A percentile compares a stretch with the other conserved stretches of the same genome.
Evolutionary conservation across 805 yeast species (phyloP).

Genomic region (Wickerhamomyces bisporus): DNA sequence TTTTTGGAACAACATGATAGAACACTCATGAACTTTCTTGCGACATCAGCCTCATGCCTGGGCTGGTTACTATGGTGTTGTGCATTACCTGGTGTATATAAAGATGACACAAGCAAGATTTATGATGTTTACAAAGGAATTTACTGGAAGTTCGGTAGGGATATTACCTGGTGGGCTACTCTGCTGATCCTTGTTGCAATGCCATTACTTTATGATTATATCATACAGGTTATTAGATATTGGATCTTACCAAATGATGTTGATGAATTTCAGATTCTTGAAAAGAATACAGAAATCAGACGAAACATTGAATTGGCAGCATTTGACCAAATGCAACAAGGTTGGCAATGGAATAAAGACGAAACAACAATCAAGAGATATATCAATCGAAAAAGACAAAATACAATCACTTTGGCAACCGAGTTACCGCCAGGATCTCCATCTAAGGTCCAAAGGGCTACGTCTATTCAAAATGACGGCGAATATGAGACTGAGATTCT

Average conservation of each 20-base stretch:
- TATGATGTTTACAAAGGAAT: constrained; percentile 72
- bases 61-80: constrained; percentile 89
- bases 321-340: constrained; percentile 65
- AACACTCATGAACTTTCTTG: constrained; percentile 60
- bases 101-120: constrained; percentile 45
- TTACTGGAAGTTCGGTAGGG: constrained; percentile 67
- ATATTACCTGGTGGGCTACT: constrained; percentile 84
- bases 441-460: constrained; percentile 26
- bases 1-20: constrained; percentile 76
- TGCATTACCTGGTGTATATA: constrained; percentile 65
- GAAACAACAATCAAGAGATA: constrained; percentile 26
- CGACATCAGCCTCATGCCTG: constrained; percentile 63
- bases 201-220: constrained; percentile 62
- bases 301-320: constrained; percentile 69
- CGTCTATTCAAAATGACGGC: constrained; percentile 22
- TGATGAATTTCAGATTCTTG: constrained; percentile 73
- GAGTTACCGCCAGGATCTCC: constrained; percentile 50
- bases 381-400: constrained; percentile 20
- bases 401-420: constrained; percentile 24
- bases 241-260: constrained; percentile 66
- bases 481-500: constrained; percentile 50
- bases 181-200: constrained; percentile 50
- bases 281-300: constrained; percentile 62
- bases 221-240: constrained; percentile 51
- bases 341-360: constrained; percentile 67